Percentiles rank a stretch among this genome's conserved stretches.
These are phyloP conservation scores for Kodamaea derodonti DNA, from an alignment of 1,139 yeast species.

Conservation along the genomic window DNA sequence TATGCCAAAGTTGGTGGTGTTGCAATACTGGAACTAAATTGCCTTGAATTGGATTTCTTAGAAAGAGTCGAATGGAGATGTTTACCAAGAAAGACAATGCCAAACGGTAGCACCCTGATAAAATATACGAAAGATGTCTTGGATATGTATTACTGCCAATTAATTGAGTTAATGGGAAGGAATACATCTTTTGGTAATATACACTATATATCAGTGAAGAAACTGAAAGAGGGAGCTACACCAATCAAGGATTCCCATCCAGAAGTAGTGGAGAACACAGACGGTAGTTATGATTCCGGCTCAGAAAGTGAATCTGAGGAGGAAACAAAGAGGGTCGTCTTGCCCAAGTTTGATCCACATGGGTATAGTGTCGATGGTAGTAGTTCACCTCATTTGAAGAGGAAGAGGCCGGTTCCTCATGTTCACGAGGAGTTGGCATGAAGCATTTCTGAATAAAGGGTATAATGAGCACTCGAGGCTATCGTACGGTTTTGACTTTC, in stretches of 20 bases:
- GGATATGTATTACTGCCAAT: slow-evolving; percentile 56
- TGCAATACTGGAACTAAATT: slow-evolving; percentile 76
- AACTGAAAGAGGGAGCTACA: slow-evolving; percentile 7
- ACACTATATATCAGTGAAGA: slow-evolving; percentile 9
- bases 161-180: slow-evolving; percentile 60
- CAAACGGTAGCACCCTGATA: slow-evolving; percentile 17
- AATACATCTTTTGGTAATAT: slow-evolving; percentile 14
- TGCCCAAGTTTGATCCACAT: slow-evolving; percentile 17
- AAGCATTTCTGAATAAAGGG: not conserved
- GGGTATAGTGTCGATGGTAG: slow-evolving; percentile 31
- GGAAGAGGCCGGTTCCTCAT: slow-evolving; percentile 15
- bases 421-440: not conserved
- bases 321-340: slow-evolving; percentile 6
- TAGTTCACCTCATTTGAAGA: slow-evolving; percentile 36
- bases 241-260: no score
- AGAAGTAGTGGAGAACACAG: slow-evolving; percentile 10
- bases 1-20: slow-evolving; percentile 97
- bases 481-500: no score
- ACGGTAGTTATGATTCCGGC: slow-evolving; percentile 8
- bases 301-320: slow-evolving; percentile 9
- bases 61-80: slow-evolving; percentile 71
- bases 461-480: no score
- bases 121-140: slow-evolving; percentile 44
- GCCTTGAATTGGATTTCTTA: slow-evolving; percentile 84
- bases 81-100: slow-evolving; percentile 34